phyloP scores from a whole-genome alignment of 2,329 filamentous ascomycete species.

The Aspergillus novofumigatus region DNA sequence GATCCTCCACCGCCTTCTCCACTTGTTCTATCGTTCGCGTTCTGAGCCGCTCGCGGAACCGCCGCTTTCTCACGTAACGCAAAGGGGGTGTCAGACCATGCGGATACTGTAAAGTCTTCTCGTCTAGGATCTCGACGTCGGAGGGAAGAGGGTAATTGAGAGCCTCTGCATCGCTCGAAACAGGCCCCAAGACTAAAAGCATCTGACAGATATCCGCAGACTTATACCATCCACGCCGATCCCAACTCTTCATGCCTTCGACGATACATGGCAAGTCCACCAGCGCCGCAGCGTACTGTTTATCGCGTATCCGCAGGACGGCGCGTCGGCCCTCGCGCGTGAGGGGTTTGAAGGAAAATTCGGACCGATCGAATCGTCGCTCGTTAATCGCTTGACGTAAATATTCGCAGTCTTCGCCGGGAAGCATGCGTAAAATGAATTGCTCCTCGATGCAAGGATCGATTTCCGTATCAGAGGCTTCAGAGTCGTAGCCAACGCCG shows the following conservation, averaged over 20 bases:
- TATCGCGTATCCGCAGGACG: constrained; percentile 64
- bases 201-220: constrained; percentile 86
- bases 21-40: constrained; percentile 82
- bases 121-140: constrained; percentile 56
- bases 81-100: constrained; percentile 86
- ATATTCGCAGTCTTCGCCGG: constrained; percentile 81
- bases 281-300: constrained; percentile 70
- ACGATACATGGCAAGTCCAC: constrained; percentile 83
- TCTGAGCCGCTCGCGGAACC: constrained; percentile 78
- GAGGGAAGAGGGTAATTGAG: constrained; percentile 63
- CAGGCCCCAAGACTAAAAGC: constrained; percentile 70
- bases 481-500: constrained; percentile 93
- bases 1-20: constrained; percentile 70
- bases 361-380: constrained; percentile 72
- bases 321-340: constrained; percentile 65
- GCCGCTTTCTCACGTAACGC: constrained; percentile 75
- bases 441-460: constrained; percentile 89
- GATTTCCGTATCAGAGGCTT: constrained; percentile 81
- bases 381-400: constrained; percentile 71
- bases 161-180: constrained; percentile 64
- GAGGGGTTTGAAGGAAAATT: constrained; percentile 77
- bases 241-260: constrained; percentile 91
- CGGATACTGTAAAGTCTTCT: constrained; percentile 67
- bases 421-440: constrained; percentile 82
- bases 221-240: constrained; percentile 82